These are phyloP conservation scores for Blastomyces parvus DNA, from an alignment of 2,329 filamentous ascomycete genomes.

Conservation along the genomic window DNA sequence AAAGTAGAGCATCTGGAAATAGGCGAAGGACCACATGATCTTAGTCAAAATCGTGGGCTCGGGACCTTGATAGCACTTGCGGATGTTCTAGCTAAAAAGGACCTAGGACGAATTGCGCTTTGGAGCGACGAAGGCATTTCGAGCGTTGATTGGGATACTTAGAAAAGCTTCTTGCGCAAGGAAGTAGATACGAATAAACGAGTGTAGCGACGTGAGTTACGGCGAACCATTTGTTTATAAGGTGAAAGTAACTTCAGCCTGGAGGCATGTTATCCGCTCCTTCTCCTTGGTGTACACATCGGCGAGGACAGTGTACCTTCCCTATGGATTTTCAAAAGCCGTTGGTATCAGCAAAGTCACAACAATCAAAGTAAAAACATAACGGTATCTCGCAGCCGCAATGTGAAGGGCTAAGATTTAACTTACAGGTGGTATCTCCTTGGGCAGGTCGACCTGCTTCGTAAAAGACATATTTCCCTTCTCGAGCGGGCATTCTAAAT, in stretches of 20 bases:
- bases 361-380: background rate
- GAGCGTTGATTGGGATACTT: background rate
- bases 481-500: conserved; percentile 79
- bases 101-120: background rate
- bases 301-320: conserved; percentile 79
- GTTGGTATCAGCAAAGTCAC: conserved; percentile 8
- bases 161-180: background rate
- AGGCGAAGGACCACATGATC: background rate
- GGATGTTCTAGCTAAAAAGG: background rate
- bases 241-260: conserved; percentile 40
- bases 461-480: conserved; percentile 62
- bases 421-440: conserved; percentile 79
- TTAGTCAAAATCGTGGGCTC: too few relatives aligned
- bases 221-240: background rate
- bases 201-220: background rate
- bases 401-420: conserved; percentile 2
- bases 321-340: conserved; percentile 42
- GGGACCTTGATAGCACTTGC: background rate
- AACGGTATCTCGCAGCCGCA: background rate
- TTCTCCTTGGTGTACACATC: conserved; percentile 69
- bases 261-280: conserved; percentile 75
- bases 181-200: background rate
- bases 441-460: conserved; percentile 77
- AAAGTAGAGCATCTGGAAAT: background rate
- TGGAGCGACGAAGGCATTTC: background rate